These are phyloP conservation scores for Hypoxylon fuscum DNA, from an alignment of 495 filamentous ascomycete species.

Conservation along the genomic window DNA sequence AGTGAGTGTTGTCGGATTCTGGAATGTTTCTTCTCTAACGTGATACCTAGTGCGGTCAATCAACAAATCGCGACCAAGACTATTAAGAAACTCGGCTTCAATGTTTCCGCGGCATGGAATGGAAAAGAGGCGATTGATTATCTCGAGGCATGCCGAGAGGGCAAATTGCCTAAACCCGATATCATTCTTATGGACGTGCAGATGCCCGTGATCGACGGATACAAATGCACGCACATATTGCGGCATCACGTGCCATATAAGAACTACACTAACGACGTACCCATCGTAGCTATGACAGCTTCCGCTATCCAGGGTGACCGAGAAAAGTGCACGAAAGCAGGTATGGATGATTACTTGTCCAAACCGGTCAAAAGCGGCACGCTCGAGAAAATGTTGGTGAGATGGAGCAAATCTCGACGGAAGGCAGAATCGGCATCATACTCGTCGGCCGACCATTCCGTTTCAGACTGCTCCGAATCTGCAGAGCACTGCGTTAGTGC, in stretches of 20 bases:
- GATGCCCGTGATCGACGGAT: slow-evolving; percentile 85
- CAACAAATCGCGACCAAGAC: slow-evolving; percentile 81
- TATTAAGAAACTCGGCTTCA: slow-evolving; percentile 79
- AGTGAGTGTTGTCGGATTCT: slow-evolving; percentile 50
- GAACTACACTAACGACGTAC: slow-evolving; percentile 60
- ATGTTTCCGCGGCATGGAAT: slow-evolving; percentile 74
- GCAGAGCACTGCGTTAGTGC: slow-evolving; percentile 43
- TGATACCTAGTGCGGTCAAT: slow-evolving; percentile 65
- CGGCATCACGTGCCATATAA: slow-evolving; percentile 68
- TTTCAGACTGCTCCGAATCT: slow-evolving; percentile 45
- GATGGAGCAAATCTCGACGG: slow-evolving; percentile 30
- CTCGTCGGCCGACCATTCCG: slow-evolving; percentile 26
- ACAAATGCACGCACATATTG: slow-evolving; percentile 76
- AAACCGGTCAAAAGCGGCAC: slow-evolving; percentile 77
- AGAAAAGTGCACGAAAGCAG: slow-evolving; percentile 78
- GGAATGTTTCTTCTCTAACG: slow-evolving; percentile 25
- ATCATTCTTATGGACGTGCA: slow-evolving; percentile 92
- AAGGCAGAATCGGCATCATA: slow-evolving; percentile 27
- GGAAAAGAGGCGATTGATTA: slow-evolving; percentile 81
- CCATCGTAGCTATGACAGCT: slow-evolving; percentile 85
- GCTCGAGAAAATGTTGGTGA: slow-evolving; percentile 75
- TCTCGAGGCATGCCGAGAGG: slow-evolving; percentile 49
- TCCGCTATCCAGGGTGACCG: slow-evolving; percentile 81
- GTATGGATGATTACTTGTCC: slow-evolving; percentile 86
- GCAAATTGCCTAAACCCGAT: slow-evolving; percentile 63